A percentile compares a stretch with the other conserved stretches of the same genome.
Conservation (phyloP, 1,139 yeast genomes). For the Taiozyma sp. region DNA sequence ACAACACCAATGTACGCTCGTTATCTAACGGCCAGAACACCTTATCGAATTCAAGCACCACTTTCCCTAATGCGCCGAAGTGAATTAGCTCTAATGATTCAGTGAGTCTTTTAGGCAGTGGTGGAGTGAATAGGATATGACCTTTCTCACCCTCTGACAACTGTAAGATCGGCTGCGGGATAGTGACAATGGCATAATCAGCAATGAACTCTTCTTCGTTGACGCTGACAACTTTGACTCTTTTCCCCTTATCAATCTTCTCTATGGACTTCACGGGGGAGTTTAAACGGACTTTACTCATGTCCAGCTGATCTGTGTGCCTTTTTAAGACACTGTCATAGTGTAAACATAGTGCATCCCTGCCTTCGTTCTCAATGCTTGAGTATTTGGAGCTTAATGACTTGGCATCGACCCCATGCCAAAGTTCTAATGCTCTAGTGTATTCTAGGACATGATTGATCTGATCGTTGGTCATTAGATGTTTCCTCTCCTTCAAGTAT, state of each 20-base stretch:
- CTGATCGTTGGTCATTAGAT: conserved; percentile 49
- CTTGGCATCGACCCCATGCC: conserved; percentile 76
- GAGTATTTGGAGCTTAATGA: conserved; percentile 64
- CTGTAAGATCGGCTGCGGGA: conserved; percentile 67
- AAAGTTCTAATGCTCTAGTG: conserved; percentile 58
- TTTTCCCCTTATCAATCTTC: conserved; percentile 14
- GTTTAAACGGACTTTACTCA: conserved; percentile 35
- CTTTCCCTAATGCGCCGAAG: conserved; percentile 75
- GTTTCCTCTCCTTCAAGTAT: conserved; percentile 43
- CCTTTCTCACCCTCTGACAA: conserved; percentile 32
- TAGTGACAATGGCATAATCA: conserved; percentile 62
- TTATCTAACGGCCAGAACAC: conserved; percentile 57
- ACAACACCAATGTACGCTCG: conserved; percentile 50
- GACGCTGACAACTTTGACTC: conserved; percentile 25
- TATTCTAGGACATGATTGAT: conserved; percentile 44
- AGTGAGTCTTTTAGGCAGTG: conserved; percentile 43
- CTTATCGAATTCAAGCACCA: conserved; percentile 62
- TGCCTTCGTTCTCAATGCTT: conserved; percentile 63
- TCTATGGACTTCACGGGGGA: conserved; percentile 44
- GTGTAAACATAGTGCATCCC: conserved; percentile 62
- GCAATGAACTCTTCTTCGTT: conserved; percentile 31
- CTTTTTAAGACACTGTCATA: conserved; percentile 48
- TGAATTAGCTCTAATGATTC: conserved; percentile 47
- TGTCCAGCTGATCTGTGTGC: conserved; percentile 38
- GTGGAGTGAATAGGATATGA: conserved; percentile 53